These are phyloP conservation scores for Cercophora samala DNA, from an alignment of 495 filamentous ascomycete genomes.

Conservation along the genomic window DNA sequence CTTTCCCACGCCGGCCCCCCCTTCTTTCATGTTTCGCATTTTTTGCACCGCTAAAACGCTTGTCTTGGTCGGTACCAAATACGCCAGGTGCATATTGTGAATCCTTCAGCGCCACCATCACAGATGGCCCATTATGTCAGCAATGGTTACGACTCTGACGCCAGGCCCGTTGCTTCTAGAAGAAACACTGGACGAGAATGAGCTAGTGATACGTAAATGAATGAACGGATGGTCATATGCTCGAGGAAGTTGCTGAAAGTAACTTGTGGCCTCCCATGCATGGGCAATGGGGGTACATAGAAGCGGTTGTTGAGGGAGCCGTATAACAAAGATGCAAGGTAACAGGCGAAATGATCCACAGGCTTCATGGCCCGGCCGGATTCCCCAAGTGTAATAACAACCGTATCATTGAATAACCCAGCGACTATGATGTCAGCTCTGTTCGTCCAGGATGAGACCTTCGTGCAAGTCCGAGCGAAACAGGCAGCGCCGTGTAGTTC, in stretches of 20 bases:
- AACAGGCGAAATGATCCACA: background rate
- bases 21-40: background rate
- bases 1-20: background rate
- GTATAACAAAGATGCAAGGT: no score
- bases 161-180: background rate
- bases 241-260: no score
- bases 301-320: no score
- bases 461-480: background rate
- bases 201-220: background rate
- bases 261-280: no score
- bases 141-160: background rate
- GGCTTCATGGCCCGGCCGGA: background rate
- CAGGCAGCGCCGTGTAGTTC: background rate
- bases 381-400: background rate
- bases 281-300: no score
- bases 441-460: background rate
- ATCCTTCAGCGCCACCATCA: background rate
- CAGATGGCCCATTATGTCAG: background rate
- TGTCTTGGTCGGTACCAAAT: background rate
- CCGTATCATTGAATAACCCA: background rate
- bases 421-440: background rate
- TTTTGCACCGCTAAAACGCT: background rate
- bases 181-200: background rate
- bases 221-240: no score
- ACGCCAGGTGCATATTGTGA: background rate